phyloP scores from a whole-genome alignment of 148 eudicot species.

The Rhododendron vialii region DNA sequence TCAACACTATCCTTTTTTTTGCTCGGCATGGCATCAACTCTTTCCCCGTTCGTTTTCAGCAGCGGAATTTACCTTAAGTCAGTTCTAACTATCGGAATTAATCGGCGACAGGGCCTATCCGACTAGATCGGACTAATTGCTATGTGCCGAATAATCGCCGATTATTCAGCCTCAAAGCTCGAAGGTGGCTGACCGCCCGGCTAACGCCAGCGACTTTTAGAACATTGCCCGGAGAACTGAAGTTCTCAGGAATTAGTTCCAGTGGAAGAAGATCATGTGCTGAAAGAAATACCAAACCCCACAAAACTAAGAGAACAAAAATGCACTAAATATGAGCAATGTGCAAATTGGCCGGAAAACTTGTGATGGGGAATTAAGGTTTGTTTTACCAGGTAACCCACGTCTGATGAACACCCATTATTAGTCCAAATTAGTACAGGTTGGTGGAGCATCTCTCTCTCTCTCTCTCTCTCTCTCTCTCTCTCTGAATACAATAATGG shows the following conservation, averaged over 20 bases:
- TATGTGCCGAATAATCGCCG: too few relatives aligned
- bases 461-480: background rate
- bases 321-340: background rate
- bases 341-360: background rate
- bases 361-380: background rate
- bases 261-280: background rate
- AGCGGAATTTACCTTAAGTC: background rate
- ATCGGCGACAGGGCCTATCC: too few relatives aligned
- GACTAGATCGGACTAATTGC: too few relatives aligned
- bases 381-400: background rate
- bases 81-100: too few relatives aligned
- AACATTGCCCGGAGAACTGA: background rate
- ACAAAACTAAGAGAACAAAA: background rate
- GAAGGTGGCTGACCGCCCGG: too few relatives aligned
- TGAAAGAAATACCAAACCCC: background rate
- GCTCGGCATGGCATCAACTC: background rate
- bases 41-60: background rate
- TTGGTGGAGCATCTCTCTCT: background rate
- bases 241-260: background rate
- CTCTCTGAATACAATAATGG: background rate
- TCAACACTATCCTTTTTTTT: background rate
- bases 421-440: background rate
- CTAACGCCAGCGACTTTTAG: too few relatives aligned
- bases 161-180: too few relatives aligned
- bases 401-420: background rate